These are phyloP conservation scores for Pestalotiopsis sp. DNA, from an alignment of 2,329 filamentous ascomycete genomes.

Conservation along the genomic window DNA sequence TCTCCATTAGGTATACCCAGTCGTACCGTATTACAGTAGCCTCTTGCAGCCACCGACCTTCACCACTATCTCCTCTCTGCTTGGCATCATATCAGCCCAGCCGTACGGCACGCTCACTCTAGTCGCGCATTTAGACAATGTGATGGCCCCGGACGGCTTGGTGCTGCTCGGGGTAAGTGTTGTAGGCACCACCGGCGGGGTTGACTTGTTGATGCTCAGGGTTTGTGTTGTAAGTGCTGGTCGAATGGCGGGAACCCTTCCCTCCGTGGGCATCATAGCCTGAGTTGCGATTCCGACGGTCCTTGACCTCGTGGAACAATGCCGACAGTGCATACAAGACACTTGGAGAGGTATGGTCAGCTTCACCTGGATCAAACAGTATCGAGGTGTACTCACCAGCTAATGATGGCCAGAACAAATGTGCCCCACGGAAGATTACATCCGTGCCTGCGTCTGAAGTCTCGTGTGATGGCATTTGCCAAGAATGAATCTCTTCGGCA, in stretches of 20 bases:
- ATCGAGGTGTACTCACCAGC: slow-evolving; percentile 37
- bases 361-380: background rate
- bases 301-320: background rate
- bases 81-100: too few relatives aligned
- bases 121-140: background rate
- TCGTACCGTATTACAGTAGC: too few relatives aligned
- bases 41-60: too few relatives aligned
- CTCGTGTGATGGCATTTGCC: slow-evolving; percentile 1
- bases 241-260: background rate
- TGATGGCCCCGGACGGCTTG: background rate
- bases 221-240: background rate
- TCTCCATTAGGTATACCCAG: too few relatives aligned
- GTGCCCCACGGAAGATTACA: slow-evolving; percentile 42
- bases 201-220: background rate
- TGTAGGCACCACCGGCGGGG: background rate
- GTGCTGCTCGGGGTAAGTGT: background rate
- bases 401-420: slow-evolving; percentile 43
- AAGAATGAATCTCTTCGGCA: slow-evolving; percentile 19
- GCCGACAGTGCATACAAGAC: background rate
- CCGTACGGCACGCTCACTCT: too few relatives aligned
- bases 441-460: slow-evolving; percentile 16
- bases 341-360: background rate
- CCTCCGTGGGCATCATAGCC: background rate
- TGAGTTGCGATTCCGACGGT: background rate
- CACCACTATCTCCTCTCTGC: too few relatives aligned